A percentile compares a stretch with the other conserved stretches of the same genome.
Evolutionary conservation across 345 rosid species (phyloP).

Genomic region (Salix dunnii): DNA sequence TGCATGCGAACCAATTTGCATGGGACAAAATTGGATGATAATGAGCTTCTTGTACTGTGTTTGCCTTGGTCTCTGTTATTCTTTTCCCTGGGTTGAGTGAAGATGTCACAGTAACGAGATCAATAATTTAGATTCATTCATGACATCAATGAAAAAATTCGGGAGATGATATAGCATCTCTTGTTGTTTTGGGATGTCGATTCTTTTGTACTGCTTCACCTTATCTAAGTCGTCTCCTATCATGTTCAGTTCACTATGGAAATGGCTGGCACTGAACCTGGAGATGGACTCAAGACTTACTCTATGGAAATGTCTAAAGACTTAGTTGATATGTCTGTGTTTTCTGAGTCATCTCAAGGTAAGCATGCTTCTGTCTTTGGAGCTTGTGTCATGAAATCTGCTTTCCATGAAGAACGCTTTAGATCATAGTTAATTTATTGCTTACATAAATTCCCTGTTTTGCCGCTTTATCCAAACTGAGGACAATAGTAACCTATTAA

Average conservation of each 20-base stretch:
- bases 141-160: not conserved
- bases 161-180: not conserved
- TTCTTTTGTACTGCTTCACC: not conserved
- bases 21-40: not conserved
- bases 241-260: conserved; percentile 63
- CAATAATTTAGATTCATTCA: not conserved
- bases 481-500: not conserved
- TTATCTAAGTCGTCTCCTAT: not conserved
- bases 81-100: no score
- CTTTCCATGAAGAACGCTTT: not conserved
- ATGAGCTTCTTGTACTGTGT: not conserved
- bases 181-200: not conserved
- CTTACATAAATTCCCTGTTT: not conserved
- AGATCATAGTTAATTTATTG: not conserved
- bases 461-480: not conserved
- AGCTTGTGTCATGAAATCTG: not conserved
- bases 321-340: conserved; percentile 64
- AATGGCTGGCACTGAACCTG: conserved; percentile 61
- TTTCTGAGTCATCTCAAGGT: conserved; percentile 68
- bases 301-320: conserved; percentile 76
- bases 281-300: conserved; percentile 56
- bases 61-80: not conserved
- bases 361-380: conserved; percentile 7
- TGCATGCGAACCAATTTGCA: not conserved
- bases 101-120: no score